Evolutionary conservation across 345 rosid species (phyloP).

Genomic region (Lagerstroemia speciosa): DNA sequence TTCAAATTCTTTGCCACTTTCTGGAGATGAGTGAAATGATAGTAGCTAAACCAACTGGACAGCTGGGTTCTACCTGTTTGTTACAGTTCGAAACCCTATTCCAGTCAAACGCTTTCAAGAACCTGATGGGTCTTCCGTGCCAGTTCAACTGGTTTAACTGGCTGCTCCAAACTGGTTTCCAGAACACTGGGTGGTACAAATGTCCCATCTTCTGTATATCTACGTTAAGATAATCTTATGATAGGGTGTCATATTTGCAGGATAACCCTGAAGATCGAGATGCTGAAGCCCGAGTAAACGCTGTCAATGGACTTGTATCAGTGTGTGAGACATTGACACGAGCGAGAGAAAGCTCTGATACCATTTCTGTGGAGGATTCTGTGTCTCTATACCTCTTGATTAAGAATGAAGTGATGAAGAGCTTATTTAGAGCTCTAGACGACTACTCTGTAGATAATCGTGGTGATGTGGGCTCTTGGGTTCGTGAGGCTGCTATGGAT

Average conservation of each 20-base stretch:
- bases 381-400: slow-evolving; percentile 48
- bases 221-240: slow-evolving; percentile 4
- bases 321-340: slow-evolving; percentile 74
- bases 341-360: slow-evolving; percentile 21
- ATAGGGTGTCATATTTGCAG: slow-evolving; percentile 28
- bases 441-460: slow-evolving; percentile 94
- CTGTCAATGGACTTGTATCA: slow-evolving; percentile 78
- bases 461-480: slow-evolving; percentile 99
- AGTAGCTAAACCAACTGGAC: background rate
- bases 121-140: background rate
- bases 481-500: slow-evolving; percentile 93
- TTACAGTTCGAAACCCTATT: background rate
- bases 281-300: slow-evolving; percentile 92
- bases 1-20: background rate
- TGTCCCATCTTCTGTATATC: background rate
- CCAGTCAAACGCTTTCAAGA: background rate
- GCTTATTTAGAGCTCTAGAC: slow-evolving; percentile 73
- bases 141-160: background rate
- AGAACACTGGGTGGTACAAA: background rate
- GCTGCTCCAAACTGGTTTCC: background rate
- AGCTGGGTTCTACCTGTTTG: background rate
- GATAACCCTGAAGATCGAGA: slow-evolving; percentile 85
- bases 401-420: slow-evolving; percentile 70
- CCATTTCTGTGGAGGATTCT: slow-evolving; percentile 26
- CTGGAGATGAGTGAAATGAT: background rate